Conservation (phyloP, 768 basidiomycete species). For the Leccinellum rugosiceps region DNA sequence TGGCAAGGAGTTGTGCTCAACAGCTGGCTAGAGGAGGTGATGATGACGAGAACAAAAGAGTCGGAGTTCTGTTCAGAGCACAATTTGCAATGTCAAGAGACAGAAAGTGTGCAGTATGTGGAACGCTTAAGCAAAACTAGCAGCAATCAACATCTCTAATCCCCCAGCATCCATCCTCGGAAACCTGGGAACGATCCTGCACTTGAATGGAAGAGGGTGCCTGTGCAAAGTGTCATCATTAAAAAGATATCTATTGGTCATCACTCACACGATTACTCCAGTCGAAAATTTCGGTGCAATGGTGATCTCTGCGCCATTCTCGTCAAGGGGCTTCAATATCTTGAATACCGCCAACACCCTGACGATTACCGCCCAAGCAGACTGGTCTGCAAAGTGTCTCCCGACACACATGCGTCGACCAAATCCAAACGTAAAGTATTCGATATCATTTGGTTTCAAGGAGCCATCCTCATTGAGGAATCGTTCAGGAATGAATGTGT, state of each 20-base stretch:
- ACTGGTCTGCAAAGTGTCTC: background rate
- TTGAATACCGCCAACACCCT: background rate
- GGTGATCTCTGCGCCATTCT: background rate
- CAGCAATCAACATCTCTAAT: background rate
- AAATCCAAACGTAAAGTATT: background rate
- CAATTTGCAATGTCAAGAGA: too few species aligned
- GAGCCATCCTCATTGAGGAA: background rate
- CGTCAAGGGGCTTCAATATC: background rate
- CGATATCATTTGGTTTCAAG: background rate
- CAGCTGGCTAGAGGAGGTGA: too few species aligned
- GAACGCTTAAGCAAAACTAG: background rate
- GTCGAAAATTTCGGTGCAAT: background rate
- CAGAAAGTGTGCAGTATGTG: too few species aligned
- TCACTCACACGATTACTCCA: background rate
- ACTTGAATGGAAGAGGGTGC: background rate
- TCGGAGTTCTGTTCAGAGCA: too few species aligned
- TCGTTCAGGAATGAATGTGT: background rate
- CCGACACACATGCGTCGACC: background rate
- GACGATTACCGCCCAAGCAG: background rate
- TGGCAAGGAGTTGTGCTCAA: too few species aligned
- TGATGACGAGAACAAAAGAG: too few species aligned
- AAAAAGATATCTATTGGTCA: background rate
- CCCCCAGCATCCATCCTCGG: background rate
- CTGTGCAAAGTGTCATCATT: background rate
- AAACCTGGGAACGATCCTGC: background rate